Conservation (phyloP, 225 moss, liverwort and hornwort genomes). For the Polytrichum formosum region DNA sequence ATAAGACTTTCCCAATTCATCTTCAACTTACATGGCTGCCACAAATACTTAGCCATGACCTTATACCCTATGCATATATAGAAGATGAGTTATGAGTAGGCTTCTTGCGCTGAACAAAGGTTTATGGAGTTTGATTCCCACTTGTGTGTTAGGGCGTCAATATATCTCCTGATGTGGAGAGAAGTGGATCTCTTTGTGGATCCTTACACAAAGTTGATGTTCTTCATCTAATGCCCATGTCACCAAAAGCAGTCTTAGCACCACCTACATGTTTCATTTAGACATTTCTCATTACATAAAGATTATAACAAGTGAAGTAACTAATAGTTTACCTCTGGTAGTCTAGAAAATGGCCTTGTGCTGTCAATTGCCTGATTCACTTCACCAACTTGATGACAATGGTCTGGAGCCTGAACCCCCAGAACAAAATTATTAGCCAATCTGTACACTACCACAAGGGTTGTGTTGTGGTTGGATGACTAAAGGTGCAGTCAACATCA, state of each 20-base stretch:
- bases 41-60: neutral
- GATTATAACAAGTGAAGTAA: neutral
- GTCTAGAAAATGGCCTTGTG: constrained; percentile 13
- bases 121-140: neutral
- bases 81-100: too few species aligned
- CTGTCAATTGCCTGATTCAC: constrained; percentile 6
- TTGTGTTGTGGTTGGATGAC: neutral
- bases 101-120: neutral
- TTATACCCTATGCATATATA: too few species aligned
- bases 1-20: too few species aligned
- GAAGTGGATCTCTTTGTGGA: neutral
- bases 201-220: neutral
- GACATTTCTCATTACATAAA: neutral
- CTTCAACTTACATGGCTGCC: too few species aligned
- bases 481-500: neutral
- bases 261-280: neutral
- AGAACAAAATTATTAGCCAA: neutral
- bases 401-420: constrained; percentile 14
- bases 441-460: neutral
- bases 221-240: neutral
- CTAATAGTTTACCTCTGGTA: constrained; percentile 34
- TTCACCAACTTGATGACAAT: constrained; percentile 5
- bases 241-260: neutral
- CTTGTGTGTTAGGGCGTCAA: neutral
- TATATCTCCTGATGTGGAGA: neutral